Base-by-base conservation (phyloP, 768 basidiomycete species). In the Dictyophora rubrovolvata region DNA sequence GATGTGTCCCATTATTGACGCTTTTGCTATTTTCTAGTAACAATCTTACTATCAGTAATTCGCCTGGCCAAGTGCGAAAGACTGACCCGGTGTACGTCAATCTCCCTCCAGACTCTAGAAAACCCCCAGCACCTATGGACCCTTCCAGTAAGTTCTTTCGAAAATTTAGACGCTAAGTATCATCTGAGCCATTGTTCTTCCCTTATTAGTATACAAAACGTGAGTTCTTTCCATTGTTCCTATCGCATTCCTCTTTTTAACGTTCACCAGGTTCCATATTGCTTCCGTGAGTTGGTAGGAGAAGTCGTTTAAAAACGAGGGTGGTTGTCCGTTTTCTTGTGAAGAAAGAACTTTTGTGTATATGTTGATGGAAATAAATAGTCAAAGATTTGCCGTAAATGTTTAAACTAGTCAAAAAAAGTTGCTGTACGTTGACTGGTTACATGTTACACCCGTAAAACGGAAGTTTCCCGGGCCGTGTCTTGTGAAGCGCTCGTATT, bases 91-190 rank as follows among this genome's bases (percentile, higher is more conserved):
- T 69, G 16, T 89, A 93, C 72, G 73, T 76, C 47, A 73, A 68
- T 67, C 68, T 97, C 62, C 93, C 94, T 50, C 72, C 74, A 35
- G 89, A 91, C 68, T 88, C 91, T 49, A 81, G 86, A 74, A 83
- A 84, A 74, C 82, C 92, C 51, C 82, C 96, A 63, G 93, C 85
- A 61, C 85, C 89, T 28, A 84, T 97, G 66, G 95, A 98, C 66
- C 85, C 91, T 61, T 87, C 93, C 57, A 86, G 93, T 93, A 68
- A 70, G 85, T 73, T 6, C 9, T 33, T 52, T 10, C 47, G 0
- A 36, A 22, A 47, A 8, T 21, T 21, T 16, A 35, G 16, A n/a
- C 34, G 11, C 5, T 20, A 28, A 47, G 18, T 11, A 1, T 2
- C 54, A 6, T 11, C n/a, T 42, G 12, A 42, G n/a, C 11, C 4